Evolutionary conservation across 176 grass and related monocot genomes (phyloP).

Genomic region (Musa itinerans): DNA sequence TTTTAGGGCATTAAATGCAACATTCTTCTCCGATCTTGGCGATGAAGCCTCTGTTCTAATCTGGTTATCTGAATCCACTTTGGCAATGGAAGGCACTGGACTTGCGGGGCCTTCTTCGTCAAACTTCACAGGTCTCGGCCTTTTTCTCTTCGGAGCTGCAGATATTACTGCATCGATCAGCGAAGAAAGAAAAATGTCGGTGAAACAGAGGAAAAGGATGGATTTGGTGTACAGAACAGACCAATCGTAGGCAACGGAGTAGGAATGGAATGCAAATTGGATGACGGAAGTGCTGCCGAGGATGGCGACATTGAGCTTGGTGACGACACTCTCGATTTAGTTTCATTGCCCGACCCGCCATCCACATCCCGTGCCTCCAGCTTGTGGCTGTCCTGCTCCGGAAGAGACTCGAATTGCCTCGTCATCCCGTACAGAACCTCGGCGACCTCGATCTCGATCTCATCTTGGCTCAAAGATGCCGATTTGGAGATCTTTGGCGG

Average conservation of each 20-base stretch:
- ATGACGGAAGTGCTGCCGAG: conserved; percentile 17
- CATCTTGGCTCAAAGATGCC: conserved; percentile 78
- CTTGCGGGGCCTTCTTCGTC: conserved; percentile 38
- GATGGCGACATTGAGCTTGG: conserved; percentile 32
- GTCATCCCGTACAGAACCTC: conserved; percentile 93
- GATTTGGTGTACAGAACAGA: conserved; percentile 7
- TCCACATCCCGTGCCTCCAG: conserved; percentile 36
- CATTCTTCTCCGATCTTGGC: conserved; percentile 49
- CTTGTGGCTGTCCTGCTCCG: conserved; percentile 59
- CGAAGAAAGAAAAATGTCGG: background rate
- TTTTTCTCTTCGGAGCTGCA: conserved; percentile 82
- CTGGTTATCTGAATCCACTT: conserved; percentile 25
- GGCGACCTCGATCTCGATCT: conserved; percentile 79
- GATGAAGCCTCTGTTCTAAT: conserved; percentile 27
- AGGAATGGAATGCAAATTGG: conserved; percentile 46
- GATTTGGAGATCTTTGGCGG: conserved; percentile 54
- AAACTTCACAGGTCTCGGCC: conserved; percentile 66
- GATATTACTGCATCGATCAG: background rate
- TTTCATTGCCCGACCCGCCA: conserved; percentile 20
- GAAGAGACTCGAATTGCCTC: conserved; percentile 54
- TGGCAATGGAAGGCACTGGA: conserved; percentile 11
- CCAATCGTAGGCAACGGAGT: conserved; percentile 40
- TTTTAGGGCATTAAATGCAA: conserved; percentile 25
- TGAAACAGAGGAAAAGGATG: background rate
- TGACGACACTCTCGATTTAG: conserved; percentile 61